Evolutionary conservation across 306 rosid genomes (phyloP).

Genomic region (Purshia tridentata): DNA sequence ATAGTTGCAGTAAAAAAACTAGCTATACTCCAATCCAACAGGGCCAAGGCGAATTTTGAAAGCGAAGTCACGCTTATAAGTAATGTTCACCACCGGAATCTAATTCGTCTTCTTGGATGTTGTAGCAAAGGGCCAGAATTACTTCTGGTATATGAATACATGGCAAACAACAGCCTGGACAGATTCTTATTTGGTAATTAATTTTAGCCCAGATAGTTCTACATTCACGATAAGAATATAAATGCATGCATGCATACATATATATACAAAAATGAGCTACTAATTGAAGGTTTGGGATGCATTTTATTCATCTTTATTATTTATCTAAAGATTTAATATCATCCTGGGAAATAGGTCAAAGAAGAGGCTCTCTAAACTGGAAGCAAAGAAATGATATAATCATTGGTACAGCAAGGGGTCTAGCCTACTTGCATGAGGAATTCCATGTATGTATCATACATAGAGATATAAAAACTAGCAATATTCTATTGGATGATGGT

Average conservation of each 20-base stretch:
- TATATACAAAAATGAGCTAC: neutral
- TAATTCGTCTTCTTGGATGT: conserved; percentile 70
- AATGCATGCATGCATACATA: neutral
- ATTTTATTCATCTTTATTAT: neutral
- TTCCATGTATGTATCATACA: conserved; percentile 70
- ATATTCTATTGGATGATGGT: conserved; percentile 64
- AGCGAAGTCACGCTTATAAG: conserved; percentile 73
- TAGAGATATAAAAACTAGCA: conserved; percentile 66
- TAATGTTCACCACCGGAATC: conserved; percentile 69
- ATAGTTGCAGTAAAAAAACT: conserved; percentile 67
- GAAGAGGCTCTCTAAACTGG: conserved; percentile 57
- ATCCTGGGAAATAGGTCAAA: conserved; percentile 34
- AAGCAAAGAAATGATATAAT: conserved; percentile 53
- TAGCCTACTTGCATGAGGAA: conserved; percentile 71
- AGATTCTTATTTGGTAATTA: conserved; percentile 66
- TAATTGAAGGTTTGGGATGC: neutral
- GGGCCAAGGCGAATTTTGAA: conserved; percentile 50
- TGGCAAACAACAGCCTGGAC: conserved; percentile 61
- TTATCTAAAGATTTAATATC: too few relatives aligned
- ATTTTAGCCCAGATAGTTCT: neutral
- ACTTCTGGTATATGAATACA: conserved; percentile 72
- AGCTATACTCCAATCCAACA: conserved; percentile 37
- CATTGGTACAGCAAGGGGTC: conserved; percentile 63
- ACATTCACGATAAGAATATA: neutral
- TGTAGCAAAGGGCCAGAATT: conserved; percentile 58